Evolutionary conservation across 2,329 filamentous ascomycete species (phyloP).

Genomic region (Alternaria sp.): DNA sequence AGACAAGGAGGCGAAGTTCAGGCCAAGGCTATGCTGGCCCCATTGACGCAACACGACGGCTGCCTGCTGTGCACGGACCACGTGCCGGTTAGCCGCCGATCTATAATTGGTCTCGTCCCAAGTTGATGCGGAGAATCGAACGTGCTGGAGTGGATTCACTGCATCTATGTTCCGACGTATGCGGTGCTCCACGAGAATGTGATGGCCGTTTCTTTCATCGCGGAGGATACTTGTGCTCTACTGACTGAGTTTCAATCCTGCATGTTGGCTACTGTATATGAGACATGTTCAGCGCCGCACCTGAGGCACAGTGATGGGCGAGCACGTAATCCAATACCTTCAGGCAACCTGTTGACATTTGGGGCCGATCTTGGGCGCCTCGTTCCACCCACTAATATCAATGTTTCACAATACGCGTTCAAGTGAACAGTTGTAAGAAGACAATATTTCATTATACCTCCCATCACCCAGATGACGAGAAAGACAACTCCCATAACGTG

Average conservation of each 20-base stretch:
- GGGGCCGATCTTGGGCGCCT: not conserved
- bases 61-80: conserved; percentile 20
- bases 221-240: not conserved
- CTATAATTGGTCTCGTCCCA: conserved; percentile 27
- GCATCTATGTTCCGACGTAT: not conserved
- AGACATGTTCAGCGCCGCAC: conserved; percentile 4
- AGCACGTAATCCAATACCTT: conserved; percentile 1
- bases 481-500: conserved; percentile 24
- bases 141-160: not conserved
- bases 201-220: not conserved
- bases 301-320: conserved; percentile 4
- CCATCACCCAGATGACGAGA: conserved; percentile 21
- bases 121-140: not conserved
- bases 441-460: conserved; percentile 25
- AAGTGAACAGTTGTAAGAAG: not conserved
- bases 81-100: conserved; percentile 13
- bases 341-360: not conserved
- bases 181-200: not conserved
- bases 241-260: not conserved
- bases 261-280: not conserved
- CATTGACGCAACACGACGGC: conserved; percentile 17
- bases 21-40: conserved; percentile 11
- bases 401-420: not conserved
- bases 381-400: not conserved
- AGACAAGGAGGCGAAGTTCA: conserved; percentile 25